Conservation (phyloP, 495 filamentous ascomycete species). For the Podospora bellae-mahoneyi region DNA sequence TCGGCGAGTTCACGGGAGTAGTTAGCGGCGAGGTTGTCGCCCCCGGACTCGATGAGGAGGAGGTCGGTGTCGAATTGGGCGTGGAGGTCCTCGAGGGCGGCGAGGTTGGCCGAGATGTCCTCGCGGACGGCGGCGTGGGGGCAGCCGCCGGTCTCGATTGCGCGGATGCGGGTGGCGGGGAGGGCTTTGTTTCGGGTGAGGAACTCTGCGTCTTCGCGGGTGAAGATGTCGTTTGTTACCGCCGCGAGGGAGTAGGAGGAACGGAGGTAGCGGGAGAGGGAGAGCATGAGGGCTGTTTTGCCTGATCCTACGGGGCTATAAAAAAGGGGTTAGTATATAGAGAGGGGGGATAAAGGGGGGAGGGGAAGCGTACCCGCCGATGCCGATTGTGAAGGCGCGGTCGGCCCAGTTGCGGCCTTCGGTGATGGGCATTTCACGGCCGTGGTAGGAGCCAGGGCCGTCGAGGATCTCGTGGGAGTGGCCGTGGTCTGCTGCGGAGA, state of each 20-base stretch:
- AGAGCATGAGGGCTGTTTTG: slow-evolving; percentile 94
- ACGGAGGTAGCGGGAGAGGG: slow-evolving; percentile 77
- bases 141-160: slow-evolving; percentile 97
- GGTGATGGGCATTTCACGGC: slow-evolving; percentile 89
- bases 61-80: slow-evolving; percentile 66
- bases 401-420: slow-evolving; percentile 87
- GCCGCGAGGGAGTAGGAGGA: slow-evolving; percentile 79
- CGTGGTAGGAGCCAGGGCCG: slow-evolving; percentile 84
- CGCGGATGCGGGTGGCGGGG: slow-evolving; percentile 74
- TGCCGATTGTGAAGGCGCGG: slow-evolving; percentile 90
- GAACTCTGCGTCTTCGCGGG: slow-evolving; percentile 96
- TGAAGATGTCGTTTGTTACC: slow-evolving; percentile 99
- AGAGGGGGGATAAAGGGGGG: background rate
- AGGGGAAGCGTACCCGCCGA: slow-evolving; percentile 75
- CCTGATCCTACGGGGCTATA: slow-evolving; percentile 90
- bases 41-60: slow-evolving; percentile 88
- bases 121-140: slow-evolving; percentile 97
- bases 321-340: background rate
- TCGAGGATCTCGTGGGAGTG: slow-evolving; percentile 95
- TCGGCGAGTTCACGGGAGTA: slow-evolving; percentile 92
- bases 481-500: slow-evolving; percentile 73
- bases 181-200: slow-evolving; percentile 82
- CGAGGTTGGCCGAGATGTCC: slow-evolving; percentile 91
- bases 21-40: slow-evolving; percentile 95
- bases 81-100: slow-evolving; percentile 85